Percentiles rank a stretch among this genome's conserved stretches.
These are phyloP conservation scores for Carex sylvatica DNA, from an alignment of 202 grass and related monocot genomes.

Conservation along the genomic window DNA sequence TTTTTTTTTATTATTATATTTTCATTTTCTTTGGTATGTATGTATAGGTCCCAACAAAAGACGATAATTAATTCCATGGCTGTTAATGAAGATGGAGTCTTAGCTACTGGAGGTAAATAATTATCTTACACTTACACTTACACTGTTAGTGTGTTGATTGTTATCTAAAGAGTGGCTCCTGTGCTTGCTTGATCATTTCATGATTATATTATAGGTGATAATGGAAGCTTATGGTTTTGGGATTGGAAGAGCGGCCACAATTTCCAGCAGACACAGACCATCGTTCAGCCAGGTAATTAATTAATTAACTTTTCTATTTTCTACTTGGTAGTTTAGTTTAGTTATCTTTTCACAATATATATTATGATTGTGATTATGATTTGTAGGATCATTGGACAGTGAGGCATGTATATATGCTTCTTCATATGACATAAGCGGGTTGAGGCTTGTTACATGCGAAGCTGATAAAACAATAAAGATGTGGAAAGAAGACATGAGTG, in stretches of 20 bases:
- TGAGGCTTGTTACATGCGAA: constrained; percentile 76
- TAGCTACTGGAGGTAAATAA: constrained; percentile 83
- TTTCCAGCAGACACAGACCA: constrained; percentile 90
- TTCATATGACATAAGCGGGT: constrained; percentile 77
- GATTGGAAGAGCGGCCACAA: constrained; percentile 99
- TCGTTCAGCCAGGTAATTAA: constrained; percentile 79
- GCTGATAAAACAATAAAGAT: constrained; percentile 95
- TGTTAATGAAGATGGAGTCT: constrained; percentile 92
- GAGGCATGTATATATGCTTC: constrained; percentile 87
- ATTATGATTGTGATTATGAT: not conserved
- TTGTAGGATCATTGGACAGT: constrained; percentile 76
- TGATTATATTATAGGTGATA: constrained; percentile 44
- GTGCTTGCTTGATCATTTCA: too few species aligned
- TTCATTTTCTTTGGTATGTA: too few species aligned
- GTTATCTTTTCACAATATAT: too few species aligned
- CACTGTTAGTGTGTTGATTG: not conserved
- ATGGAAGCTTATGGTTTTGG: constrained; percentile 99
- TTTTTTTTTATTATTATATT: constrained; percentile 21
- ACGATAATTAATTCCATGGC: constrained; percentile 97
- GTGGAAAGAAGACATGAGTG: constrained; percentile 81
- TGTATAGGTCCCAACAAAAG: constrained; percentile 88
- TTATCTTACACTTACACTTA: not conserved
- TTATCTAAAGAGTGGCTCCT: too few species aligned
- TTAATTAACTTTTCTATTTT: not conserved
- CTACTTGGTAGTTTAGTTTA: not conserved